Evolutionary conservation across 495 filamentous ascomycete species (phyloP).

Genomic region (Tuber aestivum): DNA sequence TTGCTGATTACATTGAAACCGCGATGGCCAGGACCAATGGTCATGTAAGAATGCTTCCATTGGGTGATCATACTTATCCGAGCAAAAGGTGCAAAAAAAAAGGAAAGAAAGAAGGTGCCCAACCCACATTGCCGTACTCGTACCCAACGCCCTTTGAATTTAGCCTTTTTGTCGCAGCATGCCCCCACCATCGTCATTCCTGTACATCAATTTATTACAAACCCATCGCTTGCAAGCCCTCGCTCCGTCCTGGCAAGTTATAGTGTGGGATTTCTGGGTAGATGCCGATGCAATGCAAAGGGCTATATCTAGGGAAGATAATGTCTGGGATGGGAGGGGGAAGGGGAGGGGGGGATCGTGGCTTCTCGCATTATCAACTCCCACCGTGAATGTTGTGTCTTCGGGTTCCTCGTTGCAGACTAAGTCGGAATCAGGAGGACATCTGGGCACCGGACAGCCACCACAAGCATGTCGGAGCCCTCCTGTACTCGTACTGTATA

Average conservation of each 20-base stretch:
- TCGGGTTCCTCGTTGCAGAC: neutral
- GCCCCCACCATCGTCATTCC: slow-evolving; percentile 4
- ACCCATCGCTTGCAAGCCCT: neutral
- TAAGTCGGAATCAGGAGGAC: neutral
- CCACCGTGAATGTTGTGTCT: neutral
- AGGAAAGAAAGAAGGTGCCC: neutral
- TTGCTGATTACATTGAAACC: neutral
- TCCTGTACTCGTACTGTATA: neutral
- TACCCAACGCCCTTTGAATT: neutral
- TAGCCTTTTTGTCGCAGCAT: neutral
- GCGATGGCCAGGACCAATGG: neutral
- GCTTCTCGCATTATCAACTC: neutral
- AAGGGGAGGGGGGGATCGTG: neutral
- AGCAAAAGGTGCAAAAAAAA: neutral
- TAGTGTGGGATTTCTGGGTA: slow-evolving; percentile 1
- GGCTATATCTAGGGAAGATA: neutral
- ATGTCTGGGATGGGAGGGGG: neutral
- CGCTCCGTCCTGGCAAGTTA: neutral
- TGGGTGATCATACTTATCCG: neutral
- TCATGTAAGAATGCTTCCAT: neutral
- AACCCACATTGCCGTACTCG: neutral
- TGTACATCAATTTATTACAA: slow-evolving; percentile 7
- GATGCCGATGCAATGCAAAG: neutral
- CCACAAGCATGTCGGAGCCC: neutral
- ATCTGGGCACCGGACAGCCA: neutral